Percentiles rank a stretch among this genome's conserved stretches.
Conservation (phyloP, 2,329 filamentous ascomycete genomes). For the Fusarium albosuccineum region DNA sequence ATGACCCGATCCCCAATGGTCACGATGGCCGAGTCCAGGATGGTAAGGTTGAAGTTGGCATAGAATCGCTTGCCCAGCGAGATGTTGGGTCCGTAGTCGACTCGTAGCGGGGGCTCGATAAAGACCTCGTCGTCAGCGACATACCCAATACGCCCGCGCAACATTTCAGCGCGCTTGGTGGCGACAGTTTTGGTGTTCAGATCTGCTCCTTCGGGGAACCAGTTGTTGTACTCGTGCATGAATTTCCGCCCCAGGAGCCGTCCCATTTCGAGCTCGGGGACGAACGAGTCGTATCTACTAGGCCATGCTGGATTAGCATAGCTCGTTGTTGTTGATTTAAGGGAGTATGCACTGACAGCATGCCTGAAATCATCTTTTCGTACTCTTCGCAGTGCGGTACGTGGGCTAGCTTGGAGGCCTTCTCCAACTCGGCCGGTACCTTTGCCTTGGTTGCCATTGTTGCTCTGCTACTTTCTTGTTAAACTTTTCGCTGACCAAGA, state of each 20-base stretch:
- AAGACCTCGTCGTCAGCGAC: slow-evolving; percentile 61
- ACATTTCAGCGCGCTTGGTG: slow-evolving; percentile 49
- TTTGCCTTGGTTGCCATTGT: slow-evolving; percentile 31
- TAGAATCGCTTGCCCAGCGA: slow-evolving; percentile 69
- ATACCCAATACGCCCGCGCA: slow-evolving; percentile 60
- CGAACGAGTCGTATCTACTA: slow-evolving; percentile 60
- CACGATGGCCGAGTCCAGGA: slow-evolving; percentile 65
- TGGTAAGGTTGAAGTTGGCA: slow-evolving; percentile 64
- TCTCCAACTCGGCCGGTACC: slow-evolving; percentile 26
- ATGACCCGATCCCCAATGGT: slow-evolving; percentile 65
- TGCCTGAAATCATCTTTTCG: slow-evolving; percentile 74
- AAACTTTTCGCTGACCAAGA: not conserved
- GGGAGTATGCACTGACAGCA: slow-evolving; percentile 58
- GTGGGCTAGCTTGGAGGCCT: slow-evolving; percentile 55
- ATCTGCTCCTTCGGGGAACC: slow-evolving; percentile 56
- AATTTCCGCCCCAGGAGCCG: slow-evolving; percentile 64
- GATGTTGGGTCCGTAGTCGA: slow-evolving; percentile 74
- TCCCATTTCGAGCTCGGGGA: slow-evolving; percentile 57
- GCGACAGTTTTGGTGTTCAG: slow-evolving; percentile 10
- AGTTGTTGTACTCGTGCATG: slow-evolving; percentile 66
- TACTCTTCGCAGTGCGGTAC: slow-evolving; percentile 71
- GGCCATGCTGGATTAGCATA: not conserved
- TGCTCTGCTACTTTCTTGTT: not conserved
- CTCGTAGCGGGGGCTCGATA: slow-evolving; percentile 69
- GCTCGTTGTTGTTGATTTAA: not conserved